A percentile compares a stretch with the other conserved stretches of the same genome.
Evolutionary conservation across 768 basidiomycete genomes (phyloP).

Genomic region (Leccinum fibrillosum): DNA sequence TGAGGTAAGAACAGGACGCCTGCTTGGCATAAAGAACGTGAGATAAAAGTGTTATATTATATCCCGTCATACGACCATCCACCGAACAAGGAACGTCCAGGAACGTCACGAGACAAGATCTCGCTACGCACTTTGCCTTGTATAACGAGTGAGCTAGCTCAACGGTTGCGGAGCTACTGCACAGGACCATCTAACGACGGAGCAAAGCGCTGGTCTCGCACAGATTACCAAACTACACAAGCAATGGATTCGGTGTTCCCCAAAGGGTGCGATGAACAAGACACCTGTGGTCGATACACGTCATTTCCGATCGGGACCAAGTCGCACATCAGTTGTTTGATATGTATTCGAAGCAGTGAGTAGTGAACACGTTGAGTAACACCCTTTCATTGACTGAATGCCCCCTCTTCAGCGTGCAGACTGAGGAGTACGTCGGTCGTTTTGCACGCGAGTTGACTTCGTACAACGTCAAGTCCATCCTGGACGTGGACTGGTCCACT

Average conservation of each 20-base stretch:
- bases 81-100: conserved; percentile 52
- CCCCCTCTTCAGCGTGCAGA: conserved; percentile 38
- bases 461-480: conserved; percentile 41
- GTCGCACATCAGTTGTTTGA: conserved; percentile 67
- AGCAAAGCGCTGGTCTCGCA: conserved; percentile 52
- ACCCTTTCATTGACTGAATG: not conserved
- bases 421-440: conserved; percentile 44
- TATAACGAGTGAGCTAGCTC: conserved; percentile 51
- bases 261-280: conserved; percentile 54
- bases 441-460: conserved; percentile 42
- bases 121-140: conserved; percentile 63
- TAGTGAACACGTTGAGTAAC: conserved; percentile 32
- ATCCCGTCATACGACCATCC: conserved; percentile 65
- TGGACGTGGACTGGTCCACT: conserved; percentile 39
- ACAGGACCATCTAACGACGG: not conserved
- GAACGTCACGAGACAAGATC: conserved; percentile 50
- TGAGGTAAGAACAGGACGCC: conserved; percentile 37
- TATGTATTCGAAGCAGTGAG: conserved; percentile 65
- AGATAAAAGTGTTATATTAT: not conserved
- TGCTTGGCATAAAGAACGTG: no score
- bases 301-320: conserved; percentile 65
- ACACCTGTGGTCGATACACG: conserved; percentile 54
- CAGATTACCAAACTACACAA: conserved; percentile 53
- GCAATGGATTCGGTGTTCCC: conserved; percentile 56
- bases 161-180: not conserved